Conservation (phyloP, 2,329 filamentous ascomycete species). For the Beauveria bassiana region DNA sequence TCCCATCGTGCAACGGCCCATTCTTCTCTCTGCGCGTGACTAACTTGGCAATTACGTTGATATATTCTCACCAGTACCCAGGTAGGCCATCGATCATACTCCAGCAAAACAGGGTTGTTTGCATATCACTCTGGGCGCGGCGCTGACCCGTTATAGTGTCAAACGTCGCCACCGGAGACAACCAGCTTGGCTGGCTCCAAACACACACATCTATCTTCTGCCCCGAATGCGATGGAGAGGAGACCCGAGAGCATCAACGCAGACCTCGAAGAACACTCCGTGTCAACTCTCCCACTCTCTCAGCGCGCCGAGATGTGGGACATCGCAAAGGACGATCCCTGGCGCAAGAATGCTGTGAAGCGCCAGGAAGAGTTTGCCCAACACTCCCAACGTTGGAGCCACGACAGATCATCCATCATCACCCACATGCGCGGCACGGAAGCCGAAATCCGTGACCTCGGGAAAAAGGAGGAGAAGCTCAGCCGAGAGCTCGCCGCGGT, state of each 20-base stretch:
- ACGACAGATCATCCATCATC: background rate
- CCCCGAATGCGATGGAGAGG: background rate
- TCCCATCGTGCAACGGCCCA: no score
- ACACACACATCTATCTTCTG: background rate
- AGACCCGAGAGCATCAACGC: background rate
- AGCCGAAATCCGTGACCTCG: background rate
- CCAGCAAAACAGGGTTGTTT: background rate
- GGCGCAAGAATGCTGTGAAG: constrained; percentile 21
- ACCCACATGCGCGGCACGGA: background rate
- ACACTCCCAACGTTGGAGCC: constrained; percentile 16
- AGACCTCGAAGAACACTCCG: background rate
- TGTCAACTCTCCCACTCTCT: background rate
- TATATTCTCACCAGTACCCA: background rate
- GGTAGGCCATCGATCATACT: background rate
- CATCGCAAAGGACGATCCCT: constrained; percentile 29
- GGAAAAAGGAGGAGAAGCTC: background rate
- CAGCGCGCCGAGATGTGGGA: constrained; percentile 21
- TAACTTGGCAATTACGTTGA: no score
- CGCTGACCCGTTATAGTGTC: background rate
- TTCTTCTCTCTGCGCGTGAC: no score
- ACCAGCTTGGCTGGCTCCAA: background rate
- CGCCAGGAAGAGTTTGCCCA: constrained; percentile 18
- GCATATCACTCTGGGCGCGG: background rate
- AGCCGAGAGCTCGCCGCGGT: background rate
- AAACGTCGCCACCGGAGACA: background rate